Evolutionary conservation across 345 rosid genomes (phyloP).

Genomic region (Aquilaria sinensis): DNA sequence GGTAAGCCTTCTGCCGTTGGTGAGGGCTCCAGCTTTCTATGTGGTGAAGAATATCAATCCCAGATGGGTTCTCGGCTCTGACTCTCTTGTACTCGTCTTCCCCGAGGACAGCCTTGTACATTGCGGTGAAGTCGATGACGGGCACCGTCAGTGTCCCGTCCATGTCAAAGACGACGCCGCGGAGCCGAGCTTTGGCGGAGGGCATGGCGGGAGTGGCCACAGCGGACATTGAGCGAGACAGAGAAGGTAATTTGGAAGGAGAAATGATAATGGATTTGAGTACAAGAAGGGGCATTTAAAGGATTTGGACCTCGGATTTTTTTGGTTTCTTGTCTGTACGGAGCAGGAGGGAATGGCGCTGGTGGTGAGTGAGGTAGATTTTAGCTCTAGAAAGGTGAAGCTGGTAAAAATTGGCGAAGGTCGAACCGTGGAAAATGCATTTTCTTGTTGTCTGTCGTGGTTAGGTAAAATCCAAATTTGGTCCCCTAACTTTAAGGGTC

Average conservation of each 20-base stretch:
- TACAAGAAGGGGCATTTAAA: conserved; percentile 20
- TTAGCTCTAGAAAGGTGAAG: too few relatives aligned
- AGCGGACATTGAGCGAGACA: conserved; percentile 18
- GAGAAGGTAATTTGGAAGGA: conserved; percentile 20
- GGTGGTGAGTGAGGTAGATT: conserved; percentile 24
- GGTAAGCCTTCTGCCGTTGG: conserved; percentile 49
- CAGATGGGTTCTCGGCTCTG: conserved; percentile 61
- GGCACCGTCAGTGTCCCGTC: conserved; percentile 93
- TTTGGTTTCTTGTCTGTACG: conserved; percentile 24
- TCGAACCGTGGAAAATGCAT: too few relatives aligned
- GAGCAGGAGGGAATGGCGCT: conserved; percentile 27
- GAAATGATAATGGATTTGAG: conserved; percentile 20
- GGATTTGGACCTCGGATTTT: conserved; percentile 13
- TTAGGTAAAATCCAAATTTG: too few relatives aligned
- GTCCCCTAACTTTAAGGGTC: too few relatives aligned
- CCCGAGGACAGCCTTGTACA: conserved; percentile 84
- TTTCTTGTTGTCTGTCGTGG: too few relatives aligned
- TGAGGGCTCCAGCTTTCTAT: conserved; percentile 70
- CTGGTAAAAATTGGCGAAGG: too few relatives aligned
- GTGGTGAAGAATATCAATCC: conserved; percentile 78
- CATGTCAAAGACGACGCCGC: conserved; percentile 76
- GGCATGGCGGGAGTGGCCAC: conserved; percentile 7
- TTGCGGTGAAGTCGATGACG: conserved; percentile 83
- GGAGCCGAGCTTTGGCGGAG: conserved; percentile 35
- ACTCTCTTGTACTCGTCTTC: conserved; percentile 62